Evolutionary conservation across 2,329 filamentous ascomycete species (phyloP).

Genomic region (Fusarium bactridioides): DNA sequence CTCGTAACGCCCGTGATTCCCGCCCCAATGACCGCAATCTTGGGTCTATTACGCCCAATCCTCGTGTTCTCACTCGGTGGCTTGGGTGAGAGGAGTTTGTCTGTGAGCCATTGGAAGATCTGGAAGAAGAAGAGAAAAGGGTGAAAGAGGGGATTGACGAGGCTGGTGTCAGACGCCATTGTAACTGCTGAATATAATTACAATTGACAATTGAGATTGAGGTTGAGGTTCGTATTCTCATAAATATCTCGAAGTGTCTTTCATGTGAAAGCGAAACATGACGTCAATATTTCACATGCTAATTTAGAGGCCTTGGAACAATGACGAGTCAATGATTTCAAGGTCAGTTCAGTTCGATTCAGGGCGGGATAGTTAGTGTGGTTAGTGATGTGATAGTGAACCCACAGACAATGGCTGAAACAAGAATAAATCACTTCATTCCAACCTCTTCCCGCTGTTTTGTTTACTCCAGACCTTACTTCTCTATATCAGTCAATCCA

Average conservation of each 20-base stretch:
- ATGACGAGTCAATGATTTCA: conserved; percentile 32
- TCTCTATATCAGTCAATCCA: background rate
- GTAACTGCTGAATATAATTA: background rate
- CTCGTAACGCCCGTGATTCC: conserved; percentile 79
- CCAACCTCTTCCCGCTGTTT: conserved; percentile 10
- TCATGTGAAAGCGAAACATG: conserved; percentile 37
- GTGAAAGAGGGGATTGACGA: conserved; percentile 56
- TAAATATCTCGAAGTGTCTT: background rate
- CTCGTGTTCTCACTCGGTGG: conserved; percentile 68
- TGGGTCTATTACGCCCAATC: conserved; percentile 63
- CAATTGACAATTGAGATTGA: background rate
- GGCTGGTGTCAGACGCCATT: conserved; percentile 44
- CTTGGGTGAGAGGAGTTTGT: conserved; percentile 71
- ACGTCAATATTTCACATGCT: conserved; percentile 41
- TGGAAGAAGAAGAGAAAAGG: conserved; percentile 70
- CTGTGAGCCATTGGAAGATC: conserved; percentile 69
- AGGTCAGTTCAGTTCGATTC: background rate
- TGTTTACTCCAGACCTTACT: background rate
- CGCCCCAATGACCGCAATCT: conserved; percentile 73
- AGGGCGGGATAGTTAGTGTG: background rate
- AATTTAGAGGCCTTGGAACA: background rate
- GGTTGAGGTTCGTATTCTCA: background rate
- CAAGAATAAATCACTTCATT: conserved; percentile 23
- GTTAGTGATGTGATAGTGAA: background rate
- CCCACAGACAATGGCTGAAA: conserved; percentile 24